Conservation (phyloP, 2,329 filamentous ascomycete species). For the Botrytis pseudocinerea region DNA sequence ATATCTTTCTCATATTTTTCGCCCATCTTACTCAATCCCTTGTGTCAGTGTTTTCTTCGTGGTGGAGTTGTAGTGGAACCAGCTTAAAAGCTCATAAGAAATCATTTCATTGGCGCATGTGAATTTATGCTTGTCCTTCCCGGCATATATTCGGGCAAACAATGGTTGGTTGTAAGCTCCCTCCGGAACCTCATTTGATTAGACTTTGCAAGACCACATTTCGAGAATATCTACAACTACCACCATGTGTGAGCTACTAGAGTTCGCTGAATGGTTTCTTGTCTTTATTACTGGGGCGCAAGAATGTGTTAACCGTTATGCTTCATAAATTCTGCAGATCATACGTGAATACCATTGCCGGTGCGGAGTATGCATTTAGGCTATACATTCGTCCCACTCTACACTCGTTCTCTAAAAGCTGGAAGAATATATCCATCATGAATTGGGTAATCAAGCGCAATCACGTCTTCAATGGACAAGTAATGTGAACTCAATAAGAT, state of each 20-base stretch:
- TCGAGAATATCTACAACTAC: not conserved
- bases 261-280: not conserved
- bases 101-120: not conserved
- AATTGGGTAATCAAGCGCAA: not conserved
- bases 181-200: not conserved
- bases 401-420: not conserved
- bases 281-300: not conserved
- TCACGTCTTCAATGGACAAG: not conserved
- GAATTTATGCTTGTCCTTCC: not conserved
- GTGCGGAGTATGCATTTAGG: slow-evolving; percentile 13
- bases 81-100: not conserved
- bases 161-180: not conserved
- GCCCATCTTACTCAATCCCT: not conserved
- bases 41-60: not conserved
- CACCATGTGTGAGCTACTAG: too few relatives aligned
- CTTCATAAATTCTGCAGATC: not conserved
- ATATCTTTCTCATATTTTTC: not conserved
- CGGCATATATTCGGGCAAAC: not conserved
- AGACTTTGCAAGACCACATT: not conserved
- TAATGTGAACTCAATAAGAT: not conserved
- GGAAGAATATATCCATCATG: not conserved
- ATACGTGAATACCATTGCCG: not conserved
- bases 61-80: not conserved
- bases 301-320: not conserved
- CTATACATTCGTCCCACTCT: slow-evolving; percentile 7